phyloP scores from a whole-genome alignment of 352 stramenopile genomes.

The Blastocystis hominis region DNA sequence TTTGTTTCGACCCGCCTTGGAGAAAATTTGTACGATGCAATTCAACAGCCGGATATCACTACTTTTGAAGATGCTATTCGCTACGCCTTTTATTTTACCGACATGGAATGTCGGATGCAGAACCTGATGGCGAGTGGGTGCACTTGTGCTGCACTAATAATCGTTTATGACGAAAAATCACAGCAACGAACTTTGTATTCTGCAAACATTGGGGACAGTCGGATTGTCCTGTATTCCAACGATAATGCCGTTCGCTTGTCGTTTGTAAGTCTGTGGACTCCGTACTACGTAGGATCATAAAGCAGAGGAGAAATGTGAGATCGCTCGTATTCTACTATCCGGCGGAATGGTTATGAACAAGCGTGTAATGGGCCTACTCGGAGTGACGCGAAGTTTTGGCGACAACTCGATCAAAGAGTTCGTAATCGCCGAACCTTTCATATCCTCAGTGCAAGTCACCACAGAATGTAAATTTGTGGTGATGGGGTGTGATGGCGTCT shows the following conservation, averaged over 20 bases:
- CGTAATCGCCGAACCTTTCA: slow-evolving; percentile 38
- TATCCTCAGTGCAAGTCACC: background rate
- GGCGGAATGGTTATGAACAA: slow-evolving; percentile 50
- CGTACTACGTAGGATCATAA: slow-evolving; percentile 47
- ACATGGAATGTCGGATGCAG: slow-evolving; percentile 34
- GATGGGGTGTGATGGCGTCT: slow-evolving; percentile 45
- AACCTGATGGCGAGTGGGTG: slow-evolving; percentile 45
- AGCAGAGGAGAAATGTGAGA: slow-evolving; percentile 6
- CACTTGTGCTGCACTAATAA: slow-evolving; percentile 13
- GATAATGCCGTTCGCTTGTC: slow-evolving; percentile 5
- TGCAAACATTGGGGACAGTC: slow-evolving; percentile 55
- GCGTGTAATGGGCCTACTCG: slow-evolving; percentile 45
- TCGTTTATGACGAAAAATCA: background rate
- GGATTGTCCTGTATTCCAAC: slow-evolving; percentile 6
- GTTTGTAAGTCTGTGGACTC: background rate
- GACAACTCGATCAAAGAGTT: slow-evolving; percentile 54
- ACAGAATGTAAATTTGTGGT: slow-evolving; percentile 15
- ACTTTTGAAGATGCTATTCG: slow-evolving; percentile 2
- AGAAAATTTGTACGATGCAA: background rate
- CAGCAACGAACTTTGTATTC: background rate
- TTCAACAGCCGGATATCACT: slow-evolving; percentile 4
- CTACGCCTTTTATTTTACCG: slow-evolving; percentile 41
- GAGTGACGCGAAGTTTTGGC: slow-evolving; percentile 53
- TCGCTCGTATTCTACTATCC: background rate
- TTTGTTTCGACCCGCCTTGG: slow-evolving; percentile 6